Evolutionary conservation across 805 yeast genomes (phyloP), one percentile per base, ranked within the genome.

Genomic region (Candida krabiensis): DNA sequence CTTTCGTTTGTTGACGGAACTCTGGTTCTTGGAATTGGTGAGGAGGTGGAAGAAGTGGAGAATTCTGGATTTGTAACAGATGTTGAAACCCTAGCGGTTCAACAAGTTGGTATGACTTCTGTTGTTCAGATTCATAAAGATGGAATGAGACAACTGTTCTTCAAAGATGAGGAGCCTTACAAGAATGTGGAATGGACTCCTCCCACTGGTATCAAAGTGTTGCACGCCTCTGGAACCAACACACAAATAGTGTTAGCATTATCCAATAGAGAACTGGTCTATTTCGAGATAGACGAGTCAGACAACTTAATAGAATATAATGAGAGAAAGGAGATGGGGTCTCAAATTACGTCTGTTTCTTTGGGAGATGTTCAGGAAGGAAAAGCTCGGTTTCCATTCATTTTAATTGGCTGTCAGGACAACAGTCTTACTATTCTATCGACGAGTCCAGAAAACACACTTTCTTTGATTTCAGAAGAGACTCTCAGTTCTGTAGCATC

Each of bases 321-420:
- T 37, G 82, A 78, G 28, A 65, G 79, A 11, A 64, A 77, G 21
- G 83, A 80, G 40, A 65, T 84, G 48, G 56, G 67, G 1, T 67
- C 77, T 0, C 63, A 69, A 19, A 73, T 84, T 7, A 71, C 78
- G 0, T 63, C 77, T 0, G 33, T 80, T 5, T 55, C 71, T 0
- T 35, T 77, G 5, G 75, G 83, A n/a, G 75, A 75, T 3, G 64
- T 76, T 5, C 71, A 75, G 0, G 54, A 59, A 2, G 77, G 75
- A 2, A 62, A 67, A 30, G 49, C 74, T 1, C 57, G 80, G 29
- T 72, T 84, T 17, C 66, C 76, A 1, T 80, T 70, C 47, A 68
- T 86, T n/a, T 75, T 83, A 2, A 77, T 88, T 1, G 95, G 89
- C 0, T 71, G 83, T 33, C 70, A 78, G 3, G 95, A 88, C 52